Percentiles rank a stretch among this genome's conserved stretches.
Evolutionary conservation across 2,329 filamentous ascomycete genomes (phyloP).

Genomic region (Scedosporium apiospermum): DNA sequence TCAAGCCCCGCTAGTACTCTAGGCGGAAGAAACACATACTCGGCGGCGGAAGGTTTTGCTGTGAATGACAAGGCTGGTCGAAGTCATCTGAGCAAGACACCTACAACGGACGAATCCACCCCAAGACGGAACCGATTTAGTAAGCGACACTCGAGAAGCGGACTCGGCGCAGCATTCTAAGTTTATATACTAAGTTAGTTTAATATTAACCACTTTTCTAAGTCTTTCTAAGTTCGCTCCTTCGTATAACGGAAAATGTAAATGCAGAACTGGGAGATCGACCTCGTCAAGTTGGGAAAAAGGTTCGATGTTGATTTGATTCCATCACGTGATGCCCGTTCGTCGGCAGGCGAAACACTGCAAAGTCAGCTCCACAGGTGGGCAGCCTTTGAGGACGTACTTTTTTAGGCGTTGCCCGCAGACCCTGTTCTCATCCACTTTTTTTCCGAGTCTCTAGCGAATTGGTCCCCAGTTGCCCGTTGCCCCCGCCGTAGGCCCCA

Average conservation of each 20-base stretch:
- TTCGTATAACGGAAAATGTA: too few species aligned
- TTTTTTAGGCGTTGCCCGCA: too few species aligned
- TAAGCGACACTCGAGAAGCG: slow-evolving; percentile 87
- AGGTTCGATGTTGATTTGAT: too few species aligned
- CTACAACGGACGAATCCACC: slow-evolving; percentile 43
- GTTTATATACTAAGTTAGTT: not conserved
- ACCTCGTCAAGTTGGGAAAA: too few species aligned
- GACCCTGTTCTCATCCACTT: not conserved
- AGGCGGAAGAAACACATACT: slow-evolving; percentile 44
- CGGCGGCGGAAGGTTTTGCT: slow-evolving; percentile 33
- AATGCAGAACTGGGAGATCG: too few species aligned
- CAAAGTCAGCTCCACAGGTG: too few species aligned
- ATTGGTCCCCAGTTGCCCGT: not conserved
- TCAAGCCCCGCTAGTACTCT: slow-evolving; percentile 72
- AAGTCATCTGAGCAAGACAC: slow-evolving; percentile 50
- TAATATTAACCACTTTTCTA: not conserved
- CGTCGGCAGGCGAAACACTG: too few species aligned
- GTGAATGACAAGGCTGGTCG: slow-evolving; percentile 43
- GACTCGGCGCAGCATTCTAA: slow-evolving; percentile 79
- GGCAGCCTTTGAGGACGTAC: too few species aligned
- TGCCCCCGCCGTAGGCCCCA: not conserved
- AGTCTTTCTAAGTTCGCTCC: not conserved
- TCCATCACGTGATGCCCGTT: too few species aligned
- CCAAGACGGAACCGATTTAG: slow-evolving; percentile 65
- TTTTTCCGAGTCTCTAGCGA: slow-evolving; percentile 7